Evolutionary conservation across 768 basidiomycete species (phyloP).

Genomic region (Tylopilus sp.): DNA sequence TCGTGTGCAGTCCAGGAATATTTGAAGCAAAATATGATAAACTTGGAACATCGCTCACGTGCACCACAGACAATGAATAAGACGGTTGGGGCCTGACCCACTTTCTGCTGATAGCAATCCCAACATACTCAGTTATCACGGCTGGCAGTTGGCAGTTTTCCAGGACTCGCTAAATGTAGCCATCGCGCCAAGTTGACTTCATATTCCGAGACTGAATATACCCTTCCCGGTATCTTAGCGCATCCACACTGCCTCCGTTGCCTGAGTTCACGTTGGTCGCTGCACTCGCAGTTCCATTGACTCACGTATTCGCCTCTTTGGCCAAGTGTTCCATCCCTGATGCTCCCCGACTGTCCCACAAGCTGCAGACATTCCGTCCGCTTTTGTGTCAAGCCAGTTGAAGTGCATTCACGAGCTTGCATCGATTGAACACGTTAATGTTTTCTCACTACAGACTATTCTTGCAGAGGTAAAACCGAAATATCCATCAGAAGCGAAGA

Average conservation of each 20-base stretch:
- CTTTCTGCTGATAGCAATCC: not conserved
- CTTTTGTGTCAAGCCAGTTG: not conserved
- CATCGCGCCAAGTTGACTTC: not conserved
- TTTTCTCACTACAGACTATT: constrained; percentile 4
- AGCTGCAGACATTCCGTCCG: not conserved
- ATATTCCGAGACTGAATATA: not conserved
- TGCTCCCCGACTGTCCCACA: not conserved
- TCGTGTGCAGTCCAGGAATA: no score
- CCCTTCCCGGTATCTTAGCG: no score
- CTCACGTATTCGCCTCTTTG: no score
- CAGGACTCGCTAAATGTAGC: not conserved
- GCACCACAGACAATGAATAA: no score
- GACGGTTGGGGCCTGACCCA: no score
- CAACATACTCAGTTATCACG: not conserved
- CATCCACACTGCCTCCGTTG: not conserved
- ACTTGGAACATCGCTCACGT: no score
- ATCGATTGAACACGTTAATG: constrained; percentile 3
- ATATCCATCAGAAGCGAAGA: not conserved
- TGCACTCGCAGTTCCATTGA: no score
- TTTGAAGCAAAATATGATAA: no score
- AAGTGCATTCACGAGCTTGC: not conserved
- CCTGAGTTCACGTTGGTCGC: not conserved
- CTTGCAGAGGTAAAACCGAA: not conserved
- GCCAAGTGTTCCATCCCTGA: not conserved
- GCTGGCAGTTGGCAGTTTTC: not conserved